Evolutionary conservation across 805 yeast species (phyloP).

Genomic region (Metschnikowia lochheadii): DNA sequence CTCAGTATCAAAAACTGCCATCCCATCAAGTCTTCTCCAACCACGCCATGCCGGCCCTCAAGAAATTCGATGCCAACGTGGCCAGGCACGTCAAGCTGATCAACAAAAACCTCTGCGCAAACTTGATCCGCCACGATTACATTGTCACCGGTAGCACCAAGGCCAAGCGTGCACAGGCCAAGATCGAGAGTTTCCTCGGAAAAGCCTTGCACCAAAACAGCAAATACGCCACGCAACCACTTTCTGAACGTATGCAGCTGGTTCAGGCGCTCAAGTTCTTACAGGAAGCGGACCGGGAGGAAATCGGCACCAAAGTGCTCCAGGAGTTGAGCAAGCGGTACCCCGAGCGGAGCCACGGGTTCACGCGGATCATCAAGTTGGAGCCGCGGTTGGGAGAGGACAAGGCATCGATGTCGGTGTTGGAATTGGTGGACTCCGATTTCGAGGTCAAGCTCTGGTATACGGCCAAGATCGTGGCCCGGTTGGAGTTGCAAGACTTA

Average conservation of each 20-base stretch:
- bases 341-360: constrained; percentile 65
- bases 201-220: constrained; percentile 28
- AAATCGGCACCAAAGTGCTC: constrained; percentile 52
- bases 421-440: constrained; percentile 74
- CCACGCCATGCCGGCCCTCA: constrained; percentile 36
- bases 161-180: constrained; percentile 42
- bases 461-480: constrained; percentile 80
- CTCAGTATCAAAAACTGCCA: too few relatives aligned
- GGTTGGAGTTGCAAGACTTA: constrained; percentile 61
- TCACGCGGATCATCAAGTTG: constrained; percentile 75
- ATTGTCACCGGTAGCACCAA: constrained; percentile 41
- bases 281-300: constrained; percentile 26
- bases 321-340: constrained; percentile 65
- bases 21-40: neutral
- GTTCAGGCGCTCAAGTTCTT: constrained; percentile 22
- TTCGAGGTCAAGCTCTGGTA: constrained; percentile 70
- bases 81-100: constrained; percentile 42
- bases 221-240: constrained; percentile 13
- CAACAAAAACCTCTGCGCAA: constrained; percentile 42
- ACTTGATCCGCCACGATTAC: constrained; percentile 40
- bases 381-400: constrained; percentile 84
- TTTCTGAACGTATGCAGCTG: constrained; percentile 13
- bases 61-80: constrained; percentile 40
- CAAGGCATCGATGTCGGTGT: constrained; percentile 81
- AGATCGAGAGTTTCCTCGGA: constrained; percentile 37